Evolutionary conservation across 805 yeast genomes (phyloP).

Genomic region (Teunomyces aglyptinius): DNA sequence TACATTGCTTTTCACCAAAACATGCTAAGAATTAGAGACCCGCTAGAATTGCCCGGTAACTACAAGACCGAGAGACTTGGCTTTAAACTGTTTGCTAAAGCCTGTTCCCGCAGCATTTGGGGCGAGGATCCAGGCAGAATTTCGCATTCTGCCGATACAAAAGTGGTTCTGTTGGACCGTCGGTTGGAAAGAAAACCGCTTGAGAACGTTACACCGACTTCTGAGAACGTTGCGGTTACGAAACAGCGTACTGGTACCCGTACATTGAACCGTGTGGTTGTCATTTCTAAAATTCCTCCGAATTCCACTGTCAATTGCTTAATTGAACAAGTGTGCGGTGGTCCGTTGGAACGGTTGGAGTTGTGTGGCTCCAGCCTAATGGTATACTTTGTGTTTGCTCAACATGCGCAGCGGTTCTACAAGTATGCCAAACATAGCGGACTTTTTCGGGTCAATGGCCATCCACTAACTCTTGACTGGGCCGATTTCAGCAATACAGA

Average conservation of each 20-base stretch:
- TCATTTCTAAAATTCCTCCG: constrained; percentile 38
- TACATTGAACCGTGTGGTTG: constrained; percentile 25
- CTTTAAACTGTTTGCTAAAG: constrained; percentile 6
- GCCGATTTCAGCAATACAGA: constrained; percentile 24
- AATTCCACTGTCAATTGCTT: constrained; percentile 49
- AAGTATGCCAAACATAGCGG: constrained; percentile 48
- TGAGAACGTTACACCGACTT: neutral
- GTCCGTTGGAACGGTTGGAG: constrained; percentile 58
- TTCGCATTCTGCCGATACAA: neutral
- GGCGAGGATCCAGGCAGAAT: constrained; percentile 1
- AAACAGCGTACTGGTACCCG: neutral
- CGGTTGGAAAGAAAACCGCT: neutral
- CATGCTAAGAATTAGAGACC: neutral
- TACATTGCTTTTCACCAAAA: constrained; percentile 5
- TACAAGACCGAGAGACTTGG: constrained; percentile 6
- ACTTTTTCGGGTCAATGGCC: constrained; percentile 59
- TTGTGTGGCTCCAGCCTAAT: constrained; percentile 34
- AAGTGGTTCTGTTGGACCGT: neutral
- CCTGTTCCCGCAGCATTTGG: constrained; percentile 5
- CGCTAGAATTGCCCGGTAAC: neutral
- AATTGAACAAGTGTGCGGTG: constrained; percentile 61
- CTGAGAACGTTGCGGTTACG: neutral
- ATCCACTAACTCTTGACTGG: constrained; percentile 49
- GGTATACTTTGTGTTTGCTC: constrained; percentile 50
- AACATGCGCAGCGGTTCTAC: constrained; percentile 55